Evolutionary conservation across 352 stramenopile genomes (phyloP), one percentile per base, ranked within the genome.

Genomic region (Phytophthora foliorum): DNA sequence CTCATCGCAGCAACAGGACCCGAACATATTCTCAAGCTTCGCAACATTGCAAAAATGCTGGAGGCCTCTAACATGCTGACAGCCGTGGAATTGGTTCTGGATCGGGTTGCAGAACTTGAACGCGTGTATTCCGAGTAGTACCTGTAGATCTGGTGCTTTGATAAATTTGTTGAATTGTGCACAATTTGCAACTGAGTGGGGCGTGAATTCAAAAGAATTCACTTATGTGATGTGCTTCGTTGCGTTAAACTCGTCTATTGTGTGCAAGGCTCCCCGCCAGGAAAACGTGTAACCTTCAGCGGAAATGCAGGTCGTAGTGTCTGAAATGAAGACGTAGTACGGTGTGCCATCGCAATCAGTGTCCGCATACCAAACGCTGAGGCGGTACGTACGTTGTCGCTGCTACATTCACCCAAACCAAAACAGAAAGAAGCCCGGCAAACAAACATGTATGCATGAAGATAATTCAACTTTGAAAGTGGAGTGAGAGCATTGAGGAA

Each of bases 81-180:
- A 4, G 70, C 68, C 32, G 73, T 78, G 6, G 11, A 68, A 6
- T 22, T 45, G 11, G 68, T 86, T 44, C 48, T 69, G 9, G 42
- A 70, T 48, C 69, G 49, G 41, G 66, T 63, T 5, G 49, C 52
- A 54, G 48, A 16, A 44, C 69, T 77, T 10, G 57, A 70, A 24
- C 52, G 21, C 3, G 27, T 66, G 27, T 57, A 48, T 38, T 58
- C 45, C 10, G 42, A 17, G 42, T 49, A 27, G 13, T 27, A n/a
- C n/a, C n/a, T n/a, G n/a, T n/a, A n/a, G 4, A 49, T 14, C 38
- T 22, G 13, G 4, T 42, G 36, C 9, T 21, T 42, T 21, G 11
- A 42, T 42, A 42, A 21, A 7, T 46, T 22, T 46, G 16, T 41
- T n/a, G 13, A 1, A 39, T 39, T 41, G 11, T 2, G 13, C 34